Base-by-base conservation (phyloP, 2,329 filamentous ascomycete species). In the Pezicula neosporulosa region DNA sequence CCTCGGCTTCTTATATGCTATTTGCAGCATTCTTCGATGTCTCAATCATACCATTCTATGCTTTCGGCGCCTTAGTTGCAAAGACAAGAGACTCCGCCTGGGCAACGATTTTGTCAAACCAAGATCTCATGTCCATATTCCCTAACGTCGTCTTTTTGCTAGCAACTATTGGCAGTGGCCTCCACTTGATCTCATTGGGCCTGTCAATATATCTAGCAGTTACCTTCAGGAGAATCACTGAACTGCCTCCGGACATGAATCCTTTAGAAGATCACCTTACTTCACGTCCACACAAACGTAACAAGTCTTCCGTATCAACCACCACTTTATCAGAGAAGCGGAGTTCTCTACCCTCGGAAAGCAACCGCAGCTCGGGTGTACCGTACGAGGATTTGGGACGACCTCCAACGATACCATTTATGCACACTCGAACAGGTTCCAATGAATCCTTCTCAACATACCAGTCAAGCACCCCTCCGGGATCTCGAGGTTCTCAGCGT, bases 171-270 rank as follows among this genome's bases (percentile, higher is more conserved):
- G 77, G 83, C 8, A 85, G 79, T 12, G 82, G 78, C 1, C 66
- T 96, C 18, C 91, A 96, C 66, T 62, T 88, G 0, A 56, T 90
- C 9, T 89, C 89, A 2, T 69, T 94, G 1, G 69, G 75, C 16
- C 73, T 95, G 35, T 89, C 89, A 5, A 66, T 89, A 30, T 97
- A 87, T 71, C 76, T 97, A 24, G 83, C 84, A 15, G 67, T 89
- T 48, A 81, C 87, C 60, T 97, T 97, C 81, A 82, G 86, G 38
- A 87, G 88, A 64, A 97, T 97, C 62, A 77, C 85, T 5, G 76
- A 78, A 18, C 79, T 97, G 67, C 93, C 93, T 6, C 92, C 93
- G 0, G 93, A 97, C 64, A 90, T 96, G 88, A 97, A 97, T 66
- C 93, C 93, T 2, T 77, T 97, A 13, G 92, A 97, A 66, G 83